These are phyloP conservation scores for Laguncularia racemosa DNA, from an alignment of 345 rosid genomes.

Conservation along the genomic window DNA sequence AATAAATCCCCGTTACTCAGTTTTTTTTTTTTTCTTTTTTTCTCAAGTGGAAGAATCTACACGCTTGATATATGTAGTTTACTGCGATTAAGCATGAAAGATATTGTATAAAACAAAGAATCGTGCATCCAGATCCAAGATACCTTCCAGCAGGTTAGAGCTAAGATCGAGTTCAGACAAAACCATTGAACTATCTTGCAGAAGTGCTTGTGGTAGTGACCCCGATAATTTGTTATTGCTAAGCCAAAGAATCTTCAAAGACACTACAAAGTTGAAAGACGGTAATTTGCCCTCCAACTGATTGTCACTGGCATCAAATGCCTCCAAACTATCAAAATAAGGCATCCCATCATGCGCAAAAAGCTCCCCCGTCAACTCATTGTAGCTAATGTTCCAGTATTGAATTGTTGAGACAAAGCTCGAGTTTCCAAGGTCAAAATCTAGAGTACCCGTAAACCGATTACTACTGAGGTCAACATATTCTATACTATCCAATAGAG, in stretches of 20 bases:
- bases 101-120: background rate
- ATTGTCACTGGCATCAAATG: slow-evolving; percentile 80
- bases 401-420: slow-evolving; percentile 58
- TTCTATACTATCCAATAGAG: slow-evolving; percentile 36
- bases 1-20: too few relatives aligned
- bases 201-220: slow-evolving; percentile 50
- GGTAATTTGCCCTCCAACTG: slow-evolving; percentile 59
- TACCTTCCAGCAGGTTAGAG: slow-evolving; percentile 78
- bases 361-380: slow-evolving; percentile 52
- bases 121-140: background rate
- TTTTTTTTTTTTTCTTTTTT: too few relatives aligned
- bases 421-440: slow-evolving; percentile 53
- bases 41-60: too few relatives aligned
- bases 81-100: background rate
- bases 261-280: slow-evolving; percentile 66
- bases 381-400: slow-evolving; percentile 55
- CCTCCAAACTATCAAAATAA: slow-evolving; percentile 78
- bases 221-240: slow-evolving; percentile 66
- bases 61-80: too few relatives aligned
- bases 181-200: slow-evolving; percentile 71
- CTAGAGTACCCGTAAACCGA: slow-evolving; percentile 66
- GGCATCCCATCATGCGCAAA: slow-evolving; percentile 78
- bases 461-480: slow-evolving; percentile 68
- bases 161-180: slow-evolving; percentile 83
- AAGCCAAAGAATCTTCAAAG: slow-evolving; percentile 63